Base-by-base conservation (phyloP, 345 rosid genomes). In the Punica granatum region DNA sequence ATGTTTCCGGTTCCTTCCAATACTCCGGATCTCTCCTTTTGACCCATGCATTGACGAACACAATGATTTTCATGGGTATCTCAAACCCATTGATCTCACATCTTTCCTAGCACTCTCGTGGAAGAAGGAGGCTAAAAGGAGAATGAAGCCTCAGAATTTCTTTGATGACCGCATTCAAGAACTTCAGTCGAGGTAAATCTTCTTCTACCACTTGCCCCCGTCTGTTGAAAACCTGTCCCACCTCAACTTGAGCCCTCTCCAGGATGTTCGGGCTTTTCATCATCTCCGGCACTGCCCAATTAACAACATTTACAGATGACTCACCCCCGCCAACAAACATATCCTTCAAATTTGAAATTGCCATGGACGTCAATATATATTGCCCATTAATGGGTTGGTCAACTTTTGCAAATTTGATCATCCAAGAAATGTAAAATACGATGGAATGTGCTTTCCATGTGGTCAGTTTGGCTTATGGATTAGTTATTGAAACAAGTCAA, bases 121-220 rank as follows among this genome's bases (percentile, higher is more conserved):
- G 75, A 15, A 78, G n/a, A 23, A 79, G 43, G 39, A 64, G n/a
- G n/a, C n/a, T n/a, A n/a, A n/a, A n/a, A 31, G 77, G 33, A 59
- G 73, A 71, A 56, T 76, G 84, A 15, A 77, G 23, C 59, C 83
- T 74, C 53, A 81, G 46, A 2, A 73, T 75, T 67, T 81, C 84
- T 34, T 79, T 79, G 3, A 75, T 68, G 7, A 73, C 65, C 16
- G 25, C 16, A 51, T 70, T 59, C 28, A 79, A 34, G 60, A 54
- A 75, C 41, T 67, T 32, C 6, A 78, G 61, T 43, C 70, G 54
- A 0, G 65, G 1, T n/a, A n/a, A n/a, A n/a, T n/a, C n/a, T n/a
- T n/a, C n/a, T n/a, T n/a, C n/a, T n/a, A n/a, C n/a, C n/a, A 72
- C 64, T 39, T 23, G 21, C 16, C 73, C 67, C 31, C 39, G 69